A percentile compares a stretch with the other conserved stretches of the same genome.
Conservation (phyloP, 1,284 basidiomycete genomes). For the Pseudozyma hubeiensis region DNA sequence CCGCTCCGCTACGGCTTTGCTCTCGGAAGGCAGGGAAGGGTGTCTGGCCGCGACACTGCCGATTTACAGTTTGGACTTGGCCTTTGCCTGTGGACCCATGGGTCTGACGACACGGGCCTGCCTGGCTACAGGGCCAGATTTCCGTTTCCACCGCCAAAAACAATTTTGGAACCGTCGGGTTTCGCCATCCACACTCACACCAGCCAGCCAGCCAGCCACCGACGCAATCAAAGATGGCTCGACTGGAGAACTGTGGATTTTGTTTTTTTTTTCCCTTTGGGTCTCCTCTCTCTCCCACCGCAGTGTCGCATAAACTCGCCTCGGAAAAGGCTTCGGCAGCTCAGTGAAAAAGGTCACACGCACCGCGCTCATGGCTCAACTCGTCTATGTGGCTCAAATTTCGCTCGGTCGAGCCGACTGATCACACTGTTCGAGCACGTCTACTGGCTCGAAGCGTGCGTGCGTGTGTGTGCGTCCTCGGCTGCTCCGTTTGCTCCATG, state of each 20-base stretch:
- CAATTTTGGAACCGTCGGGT: not conserved
- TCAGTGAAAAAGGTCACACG: too few species aligned
- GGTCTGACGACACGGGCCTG: constrained; percentile 25
- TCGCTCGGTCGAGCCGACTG: too few species aligned
- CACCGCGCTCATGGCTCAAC: too few species aligned
- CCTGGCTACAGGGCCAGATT: not conserved
- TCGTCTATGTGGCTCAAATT: too few species aligned
- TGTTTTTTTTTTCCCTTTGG: too few species aligned
- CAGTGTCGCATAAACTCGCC: too few species aligned
- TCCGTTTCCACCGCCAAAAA: not conserved
- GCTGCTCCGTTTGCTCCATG: constrained; percentile 1
- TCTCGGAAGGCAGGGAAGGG: too few species aligned
- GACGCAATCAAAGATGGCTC: not conserved
- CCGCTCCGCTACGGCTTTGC: not conserved
- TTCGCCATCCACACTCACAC: not conserved
- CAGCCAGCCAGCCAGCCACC: constrained; percentile 2
- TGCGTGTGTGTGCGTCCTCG: not conserved
- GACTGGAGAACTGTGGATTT: too few species aligned
- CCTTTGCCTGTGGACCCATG: constrained; percentile 16
- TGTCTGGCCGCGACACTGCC: not conserved
- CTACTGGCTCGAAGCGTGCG: too few species aligned
- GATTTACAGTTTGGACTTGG: not conserved
- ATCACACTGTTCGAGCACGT: too few species aligned
- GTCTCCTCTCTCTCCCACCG: too few species aligned
- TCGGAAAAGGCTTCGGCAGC: too few species aligned